Conservation (phyloP, 352 stramenopile genomes). For the Phytophthora sp. region DNA sequence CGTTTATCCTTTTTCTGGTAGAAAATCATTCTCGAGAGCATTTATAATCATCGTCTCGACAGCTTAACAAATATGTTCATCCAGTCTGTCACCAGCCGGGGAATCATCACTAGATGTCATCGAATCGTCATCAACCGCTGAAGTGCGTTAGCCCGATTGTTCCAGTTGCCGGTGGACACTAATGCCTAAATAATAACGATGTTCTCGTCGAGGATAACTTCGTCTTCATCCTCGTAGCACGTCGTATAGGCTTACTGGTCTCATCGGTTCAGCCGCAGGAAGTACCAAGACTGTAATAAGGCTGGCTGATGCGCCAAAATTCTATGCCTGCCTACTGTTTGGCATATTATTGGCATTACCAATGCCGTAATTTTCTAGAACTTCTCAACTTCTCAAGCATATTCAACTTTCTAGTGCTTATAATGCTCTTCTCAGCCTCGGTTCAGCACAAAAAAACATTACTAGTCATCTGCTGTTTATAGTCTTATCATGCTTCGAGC, state of each 20-base stretch:
- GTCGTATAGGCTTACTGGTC: conserved; percentile 2
- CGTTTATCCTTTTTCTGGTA: not conserved
- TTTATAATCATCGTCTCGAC: conserved; percentile 4
- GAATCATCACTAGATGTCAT: conserved; percentile 1
- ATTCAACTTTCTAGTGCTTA: conserved; percentile 16
- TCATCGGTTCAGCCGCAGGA: conserved; percentile 1
- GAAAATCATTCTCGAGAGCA: conserved; percentile 6
- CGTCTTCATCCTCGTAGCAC: conserved; percentile 10
- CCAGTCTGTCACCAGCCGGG: not conserved
- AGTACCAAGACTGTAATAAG: conserved; percentile 4
- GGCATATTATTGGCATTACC: conserved; percentile 1
- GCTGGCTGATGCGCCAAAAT: not conserved
- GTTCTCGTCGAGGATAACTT: conserved; percentile 16
- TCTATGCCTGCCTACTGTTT: conserved; percentile 7
- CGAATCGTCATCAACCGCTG: conserved; percentile 3
- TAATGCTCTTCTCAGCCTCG: conserved; percentile 17
- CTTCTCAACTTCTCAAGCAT: conserved; percentile 13
- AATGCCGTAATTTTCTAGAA: conserved; percentile 8
- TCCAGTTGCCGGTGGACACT: conserved; percentile 8
- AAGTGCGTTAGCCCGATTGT: conserved; percentile 1
- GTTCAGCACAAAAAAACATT: conserved; percentile 23
- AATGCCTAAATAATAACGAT: conserved; percentile 10
- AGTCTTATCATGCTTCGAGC: conserved; percentile 9
- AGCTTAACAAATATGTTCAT: not conserved
- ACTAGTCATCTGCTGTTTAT: conserved; percentile 20